Evolutionary conservation across 1,284 basidiomycete species (phyloP).

Genomic region (Pholiota adiposa): DNA sequence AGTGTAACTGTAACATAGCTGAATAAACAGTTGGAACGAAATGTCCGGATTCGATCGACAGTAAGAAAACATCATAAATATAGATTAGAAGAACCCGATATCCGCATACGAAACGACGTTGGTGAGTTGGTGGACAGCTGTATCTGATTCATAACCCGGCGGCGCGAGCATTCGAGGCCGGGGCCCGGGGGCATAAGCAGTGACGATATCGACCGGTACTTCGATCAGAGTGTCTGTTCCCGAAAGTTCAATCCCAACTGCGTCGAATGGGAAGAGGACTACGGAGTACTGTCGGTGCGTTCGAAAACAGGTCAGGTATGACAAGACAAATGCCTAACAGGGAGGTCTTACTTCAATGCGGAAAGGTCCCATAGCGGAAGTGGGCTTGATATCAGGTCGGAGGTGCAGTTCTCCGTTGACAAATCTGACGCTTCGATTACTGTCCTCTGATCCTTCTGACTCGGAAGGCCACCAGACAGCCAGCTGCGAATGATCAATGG

Average conservation of each 20-base stretch:
- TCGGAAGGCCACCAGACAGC: conserved; percentile 40
- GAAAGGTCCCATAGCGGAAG: conserved; percentile 40
- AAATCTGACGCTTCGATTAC: conserved; percentile 20
- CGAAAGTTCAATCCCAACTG: conserved; percentile 27
- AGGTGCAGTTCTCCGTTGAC: conserved; percentile 43
- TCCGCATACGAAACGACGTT: not conserved
- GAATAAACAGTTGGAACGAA: too few relatives aligned
- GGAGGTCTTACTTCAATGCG: conserved; percentile 38
- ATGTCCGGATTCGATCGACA: not conserved
- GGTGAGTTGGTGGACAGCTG: not conserved
- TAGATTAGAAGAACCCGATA: not conserved
- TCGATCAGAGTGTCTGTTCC: conserved; percentile 26
- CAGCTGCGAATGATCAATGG: conserved; percentile 33
- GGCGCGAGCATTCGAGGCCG: conserved; percentile 33
- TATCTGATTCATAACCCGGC: conserved; percentile 30
- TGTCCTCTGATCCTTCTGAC: conserved; percentile 20
- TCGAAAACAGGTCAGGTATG: not conserved
- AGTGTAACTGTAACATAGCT: not conserved
- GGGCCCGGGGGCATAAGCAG: conserved; percentile 34
- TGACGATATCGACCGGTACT: conserved; percentile 35
- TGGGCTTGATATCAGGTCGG: conserved; percentile 37
- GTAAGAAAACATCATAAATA: not conserved
- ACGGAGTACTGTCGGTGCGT: conserved; percentile 42
- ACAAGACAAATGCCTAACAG: not conserved
- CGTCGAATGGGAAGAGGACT: conserved; percentile 39